Conservation (phyloP, 2,329 filamentous ascomycete species). For the Fusarium irregulare region DNA sequence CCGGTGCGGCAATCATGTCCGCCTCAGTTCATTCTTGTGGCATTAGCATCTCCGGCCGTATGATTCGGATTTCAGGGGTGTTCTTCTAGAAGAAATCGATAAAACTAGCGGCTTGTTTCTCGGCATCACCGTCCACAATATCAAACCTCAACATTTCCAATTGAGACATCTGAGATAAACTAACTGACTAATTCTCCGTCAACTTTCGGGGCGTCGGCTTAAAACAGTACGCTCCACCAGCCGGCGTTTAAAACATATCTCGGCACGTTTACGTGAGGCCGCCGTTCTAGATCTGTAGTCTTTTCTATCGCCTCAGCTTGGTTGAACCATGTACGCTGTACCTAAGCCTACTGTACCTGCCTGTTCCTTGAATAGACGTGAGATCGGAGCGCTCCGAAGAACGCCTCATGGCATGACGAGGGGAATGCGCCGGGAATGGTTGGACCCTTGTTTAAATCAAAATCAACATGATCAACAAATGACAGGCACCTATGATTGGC, state of each 20-base stretch:
- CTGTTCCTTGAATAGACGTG: neutral
- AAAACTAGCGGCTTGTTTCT: slow-evolving; percentile 4
- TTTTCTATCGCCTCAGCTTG: slow-evolving; percentile 6
- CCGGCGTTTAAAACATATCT: neutral
- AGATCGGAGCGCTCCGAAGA: slow-evolving; percentile 31
- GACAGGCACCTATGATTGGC: neutral
- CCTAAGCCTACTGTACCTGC: neutral
- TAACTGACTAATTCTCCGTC: neutral
- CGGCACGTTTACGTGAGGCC: slow-evolving; percentile 17
- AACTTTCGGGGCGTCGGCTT: slow-evolving; percentile 2
- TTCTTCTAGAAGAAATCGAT: slow-evolving; percentile 10
- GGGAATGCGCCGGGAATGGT: slow-evolving; percentile 14
- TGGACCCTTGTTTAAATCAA: slow-evolving; percentile 6
- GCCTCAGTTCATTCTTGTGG: neutral
- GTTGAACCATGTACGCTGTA: neutral
- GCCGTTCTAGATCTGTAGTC: slow-evolving; percentile 12
- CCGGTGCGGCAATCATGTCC: neutral
- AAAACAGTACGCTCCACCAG: neutral
- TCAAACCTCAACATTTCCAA: neutral
- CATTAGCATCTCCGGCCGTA: neutral
- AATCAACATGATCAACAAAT: neutral
- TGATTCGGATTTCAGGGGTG: slow-evolving; percentile 2
- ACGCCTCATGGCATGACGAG: slow-evolving; percentile 22
- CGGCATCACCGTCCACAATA: slow-evolving; percentile 15
- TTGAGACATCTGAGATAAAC: neutral